A percentile compares a stretch with the other conserved stretches of the same genome.
Evolutionary conservation across 208 protist species (phyloP).

Genomic region (Leishmania aethiopica): DNA sequence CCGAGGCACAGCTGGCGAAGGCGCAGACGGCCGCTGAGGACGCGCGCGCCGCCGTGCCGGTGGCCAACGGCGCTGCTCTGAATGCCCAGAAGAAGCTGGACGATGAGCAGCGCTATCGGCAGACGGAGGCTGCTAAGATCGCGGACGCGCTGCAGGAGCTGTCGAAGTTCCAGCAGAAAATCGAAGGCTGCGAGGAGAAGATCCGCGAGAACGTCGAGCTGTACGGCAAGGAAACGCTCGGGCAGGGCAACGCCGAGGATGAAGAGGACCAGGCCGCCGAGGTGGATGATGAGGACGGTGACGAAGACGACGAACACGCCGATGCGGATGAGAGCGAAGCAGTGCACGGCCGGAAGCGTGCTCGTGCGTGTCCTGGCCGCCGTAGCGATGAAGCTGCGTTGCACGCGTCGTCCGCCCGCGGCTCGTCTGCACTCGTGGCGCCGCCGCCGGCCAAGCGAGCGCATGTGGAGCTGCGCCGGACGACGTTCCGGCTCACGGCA

Average conservation of each 20-base stretch:
- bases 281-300: conserved; percentile 25
- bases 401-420: not conserved
- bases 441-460: conserved; percentile 5
- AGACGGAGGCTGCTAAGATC: conserved; percentile 78
- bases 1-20: conserved; percentile 55
- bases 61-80: conserved; percentile 59
- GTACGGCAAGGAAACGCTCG: conserved; percentile 86
- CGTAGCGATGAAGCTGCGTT: not conserved
- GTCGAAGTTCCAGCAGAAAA: conserved; percentile 88
- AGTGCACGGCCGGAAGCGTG: not conserved
- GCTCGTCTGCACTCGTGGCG: not conserved
- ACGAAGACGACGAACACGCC: conserved; percentile 16
- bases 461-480: conserved; percentile 40
- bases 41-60: conserved; percentile 58
- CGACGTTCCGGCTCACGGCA: conserved; percentile 63
- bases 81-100: conserved; percentile 77
- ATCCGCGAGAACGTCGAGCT: conserved; percentile 85
- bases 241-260: conserved; percentile 38
- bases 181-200: conserved; percentile 85
- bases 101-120: conserved; percentile 81
- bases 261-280: not conserved
- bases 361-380: not conserved
- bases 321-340: conserved; percentile 28
- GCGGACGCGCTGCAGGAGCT: conserved; percentile 83
- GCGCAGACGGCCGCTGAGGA: conserved; percentile 63